phyloP scores from a whole-genome alignment of 2,329 filamentous ascomycete species.

The Mycogone perniciosa region DNA sequence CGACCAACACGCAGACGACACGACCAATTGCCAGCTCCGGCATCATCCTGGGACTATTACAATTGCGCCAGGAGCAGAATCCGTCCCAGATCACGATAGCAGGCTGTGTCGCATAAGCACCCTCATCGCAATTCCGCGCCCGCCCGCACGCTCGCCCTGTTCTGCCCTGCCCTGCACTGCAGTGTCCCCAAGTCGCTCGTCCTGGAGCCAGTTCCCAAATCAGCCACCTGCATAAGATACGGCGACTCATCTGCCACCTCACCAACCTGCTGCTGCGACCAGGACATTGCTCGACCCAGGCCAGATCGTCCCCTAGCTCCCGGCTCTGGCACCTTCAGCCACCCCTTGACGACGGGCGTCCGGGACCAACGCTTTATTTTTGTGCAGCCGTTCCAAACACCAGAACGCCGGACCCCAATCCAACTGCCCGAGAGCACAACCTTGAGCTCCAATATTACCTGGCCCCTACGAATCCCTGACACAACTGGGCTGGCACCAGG shows the following conservation, averaged over 20 bases:
- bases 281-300: slow-evolving; percentile 11
- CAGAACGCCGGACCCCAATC: slow-evolving; percentile 2
- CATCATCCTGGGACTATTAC: not conserved
- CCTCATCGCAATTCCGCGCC: slow-evolving; percentile 7
- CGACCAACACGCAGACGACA: not conserved
- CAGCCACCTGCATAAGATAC: slow-evolving; percentile 13
- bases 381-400: slow-evolving; percentile 8
- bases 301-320: slow-evolving; percentile 12
- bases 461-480: not conserved
- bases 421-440: slow-evolving; percentile 2
- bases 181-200: slow-evolving; percentile 11
- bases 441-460: slow-evolving; percentile 3
- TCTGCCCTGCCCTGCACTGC: not conserved
- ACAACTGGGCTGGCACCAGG: slow-evolving; percentile 1
- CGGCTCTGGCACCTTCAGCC: slow-evolving; percentile 6
- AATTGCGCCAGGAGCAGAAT: too few relatives aligned
- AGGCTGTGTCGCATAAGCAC: slow-evolving; percentile 8
- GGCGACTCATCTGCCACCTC: slow-evolving; percentile 12
- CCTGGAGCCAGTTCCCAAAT: slow-evolving; percentile 10
- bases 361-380: slow-evolving; percentile 1
- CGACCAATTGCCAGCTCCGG: slow-evolving; percentile 2
- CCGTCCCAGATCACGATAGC: not conserved
- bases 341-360: slow-evolving; percentile 9
- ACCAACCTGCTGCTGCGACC: slow-evolving; percentile 11
- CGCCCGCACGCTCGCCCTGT: slow-evolving; percentile 4